A percentile compares a stretch with the other conserved stretches of the same genome.
Conservation (phyloP, 2,329 filamentous ascomycete genomes). For the Pseudogymnoascus destructans region DNA sequence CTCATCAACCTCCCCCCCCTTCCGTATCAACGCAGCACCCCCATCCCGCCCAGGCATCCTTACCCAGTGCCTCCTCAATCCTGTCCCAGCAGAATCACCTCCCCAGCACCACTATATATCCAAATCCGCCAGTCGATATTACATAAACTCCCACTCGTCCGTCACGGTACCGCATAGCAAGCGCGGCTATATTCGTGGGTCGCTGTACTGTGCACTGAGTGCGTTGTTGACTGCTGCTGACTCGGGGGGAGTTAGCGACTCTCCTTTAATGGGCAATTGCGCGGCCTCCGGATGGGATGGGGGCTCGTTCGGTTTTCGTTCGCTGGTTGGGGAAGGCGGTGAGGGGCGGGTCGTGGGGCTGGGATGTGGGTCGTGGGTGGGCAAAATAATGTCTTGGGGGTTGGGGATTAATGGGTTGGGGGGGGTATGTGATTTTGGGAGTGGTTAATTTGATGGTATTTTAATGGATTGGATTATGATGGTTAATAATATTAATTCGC, state of each 20-base stretch:
- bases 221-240: neutral
- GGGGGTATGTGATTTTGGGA: neutral
- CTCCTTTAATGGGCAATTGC: conserved; percentile 1
- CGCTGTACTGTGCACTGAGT: neutral
- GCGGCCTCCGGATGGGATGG: neutral
- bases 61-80: neutral
- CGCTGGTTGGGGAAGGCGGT: conserved; percentile 6
- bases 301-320: neutral
- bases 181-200: neutral
- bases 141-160: neutral
- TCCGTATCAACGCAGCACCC: conserved; percentile 22
- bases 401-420: neutral
- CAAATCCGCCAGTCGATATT: neutral
- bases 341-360: neutral
- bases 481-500: neutral
- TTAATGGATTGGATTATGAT: neutral
- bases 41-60: conserved; percentile 12
- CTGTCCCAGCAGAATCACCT: neutral
- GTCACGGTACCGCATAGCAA: neutral
- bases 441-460: neutral
- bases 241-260: neutral
- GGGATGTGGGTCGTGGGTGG: neutral
- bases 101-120: too few relatives aligned
- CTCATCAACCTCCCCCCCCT: conserved; percentile 20
- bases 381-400: conserved; percentile 2